These are phyloP conservation scores for Cenchrus purpureus DNA, from an alignment of 176 grass and related monocot species.

Conservation along the genomic window DNA sequence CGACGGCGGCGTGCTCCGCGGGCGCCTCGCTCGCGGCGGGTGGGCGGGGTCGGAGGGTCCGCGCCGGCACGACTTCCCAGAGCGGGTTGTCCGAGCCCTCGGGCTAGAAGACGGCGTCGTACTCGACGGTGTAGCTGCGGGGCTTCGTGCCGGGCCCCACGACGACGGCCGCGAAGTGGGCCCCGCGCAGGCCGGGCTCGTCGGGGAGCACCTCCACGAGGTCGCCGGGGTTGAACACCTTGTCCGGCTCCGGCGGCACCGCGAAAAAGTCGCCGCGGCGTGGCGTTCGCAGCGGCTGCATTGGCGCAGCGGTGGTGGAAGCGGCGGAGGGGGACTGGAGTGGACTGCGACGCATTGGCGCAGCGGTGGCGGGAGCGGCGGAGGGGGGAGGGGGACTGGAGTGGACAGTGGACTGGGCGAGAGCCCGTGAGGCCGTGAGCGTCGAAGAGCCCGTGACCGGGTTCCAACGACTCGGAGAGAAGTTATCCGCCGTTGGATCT, in stretches of 20 bases:
- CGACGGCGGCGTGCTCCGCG: constrained; percentile 59
- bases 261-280: too few species aligned
- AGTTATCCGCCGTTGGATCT: too few species aligned
- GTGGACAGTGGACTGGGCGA: background rate
- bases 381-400: too few species aligned
- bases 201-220: constrained; percentile 59
- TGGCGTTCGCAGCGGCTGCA: too few species aligned
- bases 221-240: constrained; percentile 26
- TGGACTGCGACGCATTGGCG: too few species aligned
- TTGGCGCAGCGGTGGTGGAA: too few species aligned
- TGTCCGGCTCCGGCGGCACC: too few species aligned
- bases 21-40: background rate
- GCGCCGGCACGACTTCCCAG: constrained; percentile 45
- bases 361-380: background rate
- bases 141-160: constrained; percentile 21
- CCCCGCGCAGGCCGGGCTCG: constrained; percentile 49
- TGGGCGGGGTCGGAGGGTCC: constrained; percentile 55
- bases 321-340: too few species aligned
- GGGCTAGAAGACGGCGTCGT: constrained; percentile 32
- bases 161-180: constrained; percentile 56
- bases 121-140: constrained; percentile 56
- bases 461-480: too few species aligned
- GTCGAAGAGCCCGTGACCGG: too few species aligned
- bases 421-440: background rate
- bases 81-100: constrained; percentile 30